Base-by-base conservation (phyloP, 2,329 filamentous ascomycete genomes). In the Calonectria ilicicola region DNA sequence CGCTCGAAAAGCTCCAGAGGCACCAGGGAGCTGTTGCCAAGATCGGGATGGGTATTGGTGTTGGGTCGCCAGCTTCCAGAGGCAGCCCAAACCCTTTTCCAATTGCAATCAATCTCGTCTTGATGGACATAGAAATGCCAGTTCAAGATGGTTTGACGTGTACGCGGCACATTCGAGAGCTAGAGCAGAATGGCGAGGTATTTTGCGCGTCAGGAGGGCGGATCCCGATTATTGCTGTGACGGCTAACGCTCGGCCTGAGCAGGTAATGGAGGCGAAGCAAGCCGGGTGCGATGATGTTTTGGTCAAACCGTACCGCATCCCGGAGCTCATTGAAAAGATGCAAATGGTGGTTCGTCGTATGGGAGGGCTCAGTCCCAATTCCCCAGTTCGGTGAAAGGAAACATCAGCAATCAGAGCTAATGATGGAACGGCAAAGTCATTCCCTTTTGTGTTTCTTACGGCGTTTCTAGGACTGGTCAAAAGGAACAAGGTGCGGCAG, bases 91-190 rank as follows among this genome's bases (percentile, higher is more conserved):
- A 75, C 42, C 64, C 74, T 4, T 44, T 69, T 10, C 75, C 77
- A 7, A 75, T 87, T 29, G 83, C 86, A 1, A 83, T 93, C 27
- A 89, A 89, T 63, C 85, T 94, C 5, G 90, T 95, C 21, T 85
- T 95, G 23, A 95, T 95, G 93, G 93, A 95, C 77, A 91, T 94
- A 76, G 92, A 94, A 79, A 94, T 95, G 93, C 93, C 93, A 1
- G 84, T 94, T 19, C 93, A 93, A 86, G 92, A 94, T 76, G 93
- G 93, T 0, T 84, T 93, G 69, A 90, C 91, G 1, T 93, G 92
- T 79, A 92, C 92, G 15, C 86, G 87, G 38, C 87, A 87, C 51
- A 94, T 95, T 68, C 88, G 93, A 19, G 87, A 90, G 73, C 82
- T 93, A 69, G 91, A 94, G 81, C 83, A 82, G 47, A 82, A 86